These are phyloP conservation scores for Aspergillus bridgeri DNA, from an alignment of 495 filamentous ascomycete genomes.

Conservation along the genomic window DNA sequence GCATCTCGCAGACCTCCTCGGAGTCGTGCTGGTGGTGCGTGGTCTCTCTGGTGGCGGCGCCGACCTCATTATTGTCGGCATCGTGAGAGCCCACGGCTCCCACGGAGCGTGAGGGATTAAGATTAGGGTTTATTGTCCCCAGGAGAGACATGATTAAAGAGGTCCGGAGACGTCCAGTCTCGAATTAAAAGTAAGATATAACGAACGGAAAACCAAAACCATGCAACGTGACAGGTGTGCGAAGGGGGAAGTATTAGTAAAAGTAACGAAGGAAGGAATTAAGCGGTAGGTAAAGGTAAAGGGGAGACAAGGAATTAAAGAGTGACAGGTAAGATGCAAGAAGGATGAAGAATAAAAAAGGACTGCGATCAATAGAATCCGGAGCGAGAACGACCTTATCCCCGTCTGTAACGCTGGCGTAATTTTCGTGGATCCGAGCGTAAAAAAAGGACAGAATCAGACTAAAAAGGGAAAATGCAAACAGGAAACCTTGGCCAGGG, in stretches of 20 bases:
- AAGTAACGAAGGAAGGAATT: conserved; percentile 7
- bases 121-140: conserved; percentile 37
- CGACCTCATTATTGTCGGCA: conserved; percentile 6
- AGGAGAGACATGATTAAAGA: conserved; percentile 35
- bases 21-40: not conserved
- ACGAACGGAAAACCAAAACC: conserved; percentile 10
- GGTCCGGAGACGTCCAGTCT: conserved; percentile 18
- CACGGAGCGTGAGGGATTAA: conserved; percentile 19
- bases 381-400: not conserved
- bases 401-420: not conserved
- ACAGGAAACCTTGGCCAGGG: no score
- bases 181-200: conserved; percentile 10
- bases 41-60: not conserved
- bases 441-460: not conserved
- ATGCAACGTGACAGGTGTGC: conserved; percentile 4
- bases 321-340: not conserved
- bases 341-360: not conserved
- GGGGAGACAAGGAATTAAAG: not conserved
- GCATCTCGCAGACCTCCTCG: not conserved
- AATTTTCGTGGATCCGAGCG: not conserved
- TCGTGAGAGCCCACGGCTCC: conserved; percentile 10
- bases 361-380: not conserved
- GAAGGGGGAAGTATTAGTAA: conserved; percentile 2
- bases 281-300: conserved; percentile 1
- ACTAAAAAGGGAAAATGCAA: no score